Base-by-base conservation (phyloP, 257 asterid species). In the Paulownia fortunei region DNA sequence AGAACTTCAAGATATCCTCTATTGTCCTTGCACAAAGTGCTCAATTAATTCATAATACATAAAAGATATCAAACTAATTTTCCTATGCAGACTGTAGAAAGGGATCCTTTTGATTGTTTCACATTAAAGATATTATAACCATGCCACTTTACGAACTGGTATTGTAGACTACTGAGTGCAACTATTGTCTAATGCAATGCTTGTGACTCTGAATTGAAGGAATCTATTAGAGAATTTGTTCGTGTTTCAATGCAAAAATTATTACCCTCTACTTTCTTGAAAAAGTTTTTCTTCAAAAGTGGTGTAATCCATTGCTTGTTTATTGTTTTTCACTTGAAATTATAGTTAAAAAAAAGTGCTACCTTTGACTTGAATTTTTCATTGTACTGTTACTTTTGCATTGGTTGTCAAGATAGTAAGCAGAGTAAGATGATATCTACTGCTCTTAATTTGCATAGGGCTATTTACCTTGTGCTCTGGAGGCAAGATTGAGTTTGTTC, bases 401-500 rank as follows among this genome's bases (percentile, higher is more conserved):
- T 23, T 34, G 55, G 26, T 56, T 56, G 24, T 51, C 37, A 34
- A 18, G 76, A 54, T 72, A 44, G 36, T 54, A 30, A 71, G 4
- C 76, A 54, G 26, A 8, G 5, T 39, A 36, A 72, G 52, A 37
- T 56, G 32, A 51, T 32, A 32, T 34, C 16, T 12, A 9, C 71
- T 78, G 52, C 72, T 58, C 7, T 42, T 32, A 23, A 68, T 55
- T 34, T 24, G 13, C 37, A 10, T 47, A 30, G 18, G 34, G 58
- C 41, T 36, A 9, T 74, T 67, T 68, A 19, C 26, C 6, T 51
- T 64, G 41, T 66, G 71, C 49, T 74, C 6, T 67, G 56, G 51
- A 56, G 27, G 37, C 46, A 63, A 12, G 77, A 18, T 26, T 66
- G 34, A 58, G 62, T 63, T 42, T 54, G 26, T 42, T 63, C 37